Evolutionary conservation across 139 green algal genomes (phyloP), one percentile per base, ranked within the genome.

Genomic region (Haematococcus lacustris): DNA sequence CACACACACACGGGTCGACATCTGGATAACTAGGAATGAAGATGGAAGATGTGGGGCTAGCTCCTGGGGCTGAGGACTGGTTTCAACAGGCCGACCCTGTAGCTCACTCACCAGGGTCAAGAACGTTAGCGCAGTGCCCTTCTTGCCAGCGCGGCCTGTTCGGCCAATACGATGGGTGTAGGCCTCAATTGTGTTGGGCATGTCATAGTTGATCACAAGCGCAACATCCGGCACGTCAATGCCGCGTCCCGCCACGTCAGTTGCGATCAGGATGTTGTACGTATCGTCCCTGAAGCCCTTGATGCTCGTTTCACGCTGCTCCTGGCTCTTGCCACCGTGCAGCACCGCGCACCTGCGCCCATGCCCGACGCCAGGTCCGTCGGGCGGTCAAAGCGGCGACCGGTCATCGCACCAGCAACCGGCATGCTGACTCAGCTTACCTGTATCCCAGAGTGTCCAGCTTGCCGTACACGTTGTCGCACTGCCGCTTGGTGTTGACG

Each of bases 161-260:
- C 91, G 88, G n/a, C 93, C 93, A 69, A 97, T 97, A 73, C 85
- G 78, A 66, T 99, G 96, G 21, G 96, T 99, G 89, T 99, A 98
- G 33, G 86, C 75, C 76, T 99, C 96, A 35, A 99, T 94, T 71
- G 82, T 92, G 73, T 82, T 75, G 2, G 94, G 88, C 93, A 98
- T 98, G 87, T 98, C 93, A 82, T 98, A 98, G 82, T 98, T 98
- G 70, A 98, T 76, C 21, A 98, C 67, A 25, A 72, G 67, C 32
- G 67, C 43, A 28, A 72, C 67, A 34, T 72, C 67, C 28, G 67
- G 67, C 47, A 72, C 67, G 33, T 99, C 95, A 66, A 99, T 98
- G 74, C 95, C 95, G 62, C 95, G 90, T 17, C 95, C 95, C 4
- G 95, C 95, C 53, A 99, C 95, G 70, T 99, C 94, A 0, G 95